These are phyloP conservation scores for Raffaelea deltoideospora DNA, from an alignment of 2,329 filamentous ascomycete genomes.

Conservation along the genomic window DNA sequence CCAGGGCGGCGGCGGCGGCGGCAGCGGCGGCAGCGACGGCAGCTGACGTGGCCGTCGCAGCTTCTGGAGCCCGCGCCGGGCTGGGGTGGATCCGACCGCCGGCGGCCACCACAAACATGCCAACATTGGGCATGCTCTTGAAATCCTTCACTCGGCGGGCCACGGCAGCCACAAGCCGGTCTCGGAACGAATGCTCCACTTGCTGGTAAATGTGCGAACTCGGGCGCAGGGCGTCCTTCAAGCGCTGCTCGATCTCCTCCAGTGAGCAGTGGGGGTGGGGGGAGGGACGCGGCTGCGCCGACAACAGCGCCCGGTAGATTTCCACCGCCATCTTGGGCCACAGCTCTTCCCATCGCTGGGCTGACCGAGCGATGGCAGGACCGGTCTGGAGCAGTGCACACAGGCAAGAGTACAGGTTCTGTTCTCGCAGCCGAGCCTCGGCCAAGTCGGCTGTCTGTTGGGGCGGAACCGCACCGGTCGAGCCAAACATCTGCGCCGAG, in stretches of 20 bases:
- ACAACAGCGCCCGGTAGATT: slow-evolving; percentile 33
- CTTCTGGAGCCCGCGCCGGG: slow-evolving; percentile 15
- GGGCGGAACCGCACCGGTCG: slow-evolving; percentile 1
- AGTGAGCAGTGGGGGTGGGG: slow-evolving; percentile 2
- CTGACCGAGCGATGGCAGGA: slow-evolving; percentile 23
- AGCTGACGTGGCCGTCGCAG: slow-evolving; percentile 14
- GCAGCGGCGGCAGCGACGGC: slow-evolving; percentile 13
- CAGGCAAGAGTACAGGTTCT: slow-evolving; percentile 35
- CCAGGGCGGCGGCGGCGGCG: not conserved
- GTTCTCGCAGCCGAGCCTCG: slow-evolving; percentile 27
- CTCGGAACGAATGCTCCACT: slow-evolving; percentile 33
- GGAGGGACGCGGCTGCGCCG: too few species aligned
- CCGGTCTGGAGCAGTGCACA: slow-evolving; percentile 39
- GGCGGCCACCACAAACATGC: slow-evolving; percentile 39
- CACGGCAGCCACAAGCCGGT: slow-evolving; percentile 32
- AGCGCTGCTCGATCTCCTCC: slow-evolving; percentile 6
- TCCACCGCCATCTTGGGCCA: slow-evolving; percentile 39
- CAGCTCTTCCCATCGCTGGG: slow-evolving; percentile 34
- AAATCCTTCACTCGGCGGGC: slow-evolving; percentile 35
- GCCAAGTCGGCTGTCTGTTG: slow-evolving; percentile 18
- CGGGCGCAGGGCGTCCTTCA: slow-evolving; percentile 2
- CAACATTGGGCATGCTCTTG: slow-evolving; percentile 34
- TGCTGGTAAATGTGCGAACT: not conserved
- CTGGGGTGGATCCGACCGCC: slow-evolving; percentile 26
- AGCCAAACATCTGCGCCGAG: slow-evolving; percentile 14